Base-by-base conservation (phyloP, 805 yeast species). In the Teunomyces gatunensis region DNA sequence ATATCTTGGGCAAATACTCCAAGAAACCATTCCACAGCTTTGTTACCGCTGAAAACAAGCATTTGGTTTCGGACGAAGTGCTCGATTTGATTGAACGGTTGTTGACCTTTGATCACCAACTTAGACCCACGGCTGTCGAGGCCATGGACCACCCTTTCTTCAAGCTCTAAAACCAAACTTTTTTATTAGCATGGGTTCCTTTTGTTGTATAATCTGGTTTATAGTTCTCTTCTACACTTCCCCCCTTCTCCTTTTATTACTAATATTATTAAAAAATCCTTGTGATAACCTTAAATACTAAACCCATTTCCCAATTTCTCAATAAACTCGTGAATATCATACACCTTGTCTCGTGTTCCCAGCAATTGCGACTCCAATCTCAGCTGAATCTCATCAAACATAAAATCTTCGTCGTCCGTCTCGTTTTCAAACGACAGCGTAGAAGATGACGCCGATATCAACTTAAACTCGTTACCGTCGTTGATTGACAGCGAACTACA, bases 11-110 rank as follows among this genome's bases (percentile, higher is more conserved):
- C 46, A 82, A 74, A 53, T 87, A 83, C 67, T 81, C 88, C 34
- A 80, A 88, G 58, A 85, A 84, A 64, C 92, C 96, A n/a, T 94
- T 98, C 98, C 71, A 69, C 28, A 67, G 85, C 43, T 90, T 90
- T 59, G 77, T 89, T 51, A 88, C 78, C 63, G 78, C 78, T 39
- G 80, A 80, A 34, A 92, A 90, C 67, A 78, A 75, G 61, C 82
- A 82, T 58, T 71, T 89, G 54, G 82, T 83, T 29, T 77, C 80
- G 54, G 64, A 64, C 21, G 94, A 87, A 48, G 85, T 87, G 40
- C 69, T 92, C 44, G 96, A 90, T 64, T 81, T 90, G 58, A 80
- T 90, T 53, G 96, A 88, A 64, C 79, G 83, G 57, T 71, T 91
- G 52, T 73, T 90, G 56, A 79, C 87, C 50, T 90, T 88, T 61